Conservation (phyloP, 352 stramenopile species). For the Peronospora destructor region DNA sequence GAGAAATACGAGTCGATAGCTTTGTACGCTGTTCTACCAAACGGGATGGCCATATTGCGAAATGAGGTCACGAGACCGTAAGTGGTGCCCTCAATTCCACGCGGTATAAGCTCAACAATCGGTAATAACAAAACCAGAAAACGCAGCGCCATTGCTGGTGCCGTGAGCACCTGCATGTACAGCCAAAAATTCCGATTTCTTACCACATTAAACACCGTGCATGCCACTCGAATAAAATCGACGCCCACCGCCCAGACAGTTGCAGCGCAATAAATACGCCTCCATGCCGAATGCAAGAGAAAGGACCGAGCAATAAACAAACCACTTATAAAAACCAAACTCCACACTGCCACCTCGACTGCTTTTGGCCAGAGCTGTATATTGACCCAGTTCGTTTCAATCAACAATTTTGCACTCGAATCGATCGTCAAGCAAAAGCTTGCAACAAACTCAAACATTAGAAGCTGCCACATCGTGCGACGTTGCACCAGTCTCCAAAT, state of each 20-base stretch:
- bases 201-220: slow-evolving; percentile 45
- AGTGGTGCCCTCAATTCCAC: slow-evolving; percentile 51
- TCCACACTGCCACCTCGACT: slow-evolving; percentile 41
- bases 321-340: slow-evolving; percentile 45
- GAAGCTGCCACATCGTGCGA: slow-evolving; percentile 66
- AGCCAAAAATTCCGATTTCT: slow-evolving; percentile 49
- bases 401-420: slow-evolving; percentile 37
- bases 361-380: slow-evolving; percentile 46
- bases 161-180: slow-evolving; percentile 42
- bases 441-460: slow-evolving; percentile 59
- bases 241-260: slow-evolving; percentile 53
- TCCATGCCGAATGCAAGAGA: slow-evolving; percentile 49
- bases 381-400: slow-evolving; percentile 55
- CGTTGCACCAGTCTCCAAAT: slow-evolving; percentile 61
- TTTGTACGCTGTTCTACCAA: slow-evolving; percentile 38
- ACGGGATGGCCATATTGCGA: slow-evolving; percentile 50
- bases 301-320: slow-evolving; percentile 54
- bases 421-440: slow-evolving; percentile 50
- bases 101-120: slow-evolving; percentile 49
- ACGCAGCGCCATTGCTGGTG: slow-evolving; percentile 35
- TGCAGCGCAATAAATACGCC: slow-evolving; percentile 38
- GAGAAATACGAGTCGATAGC: slow-evolving; percentile 38
- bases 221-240: slow-evolving; percentile 39
- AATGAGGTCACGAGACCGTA: slow-evolving; percentile 58
- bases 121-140: slow-evolving; percentile 51